Conservation (phyloP, 768 basidiomycete genomes). For the Leccinum broughii region DNA sequence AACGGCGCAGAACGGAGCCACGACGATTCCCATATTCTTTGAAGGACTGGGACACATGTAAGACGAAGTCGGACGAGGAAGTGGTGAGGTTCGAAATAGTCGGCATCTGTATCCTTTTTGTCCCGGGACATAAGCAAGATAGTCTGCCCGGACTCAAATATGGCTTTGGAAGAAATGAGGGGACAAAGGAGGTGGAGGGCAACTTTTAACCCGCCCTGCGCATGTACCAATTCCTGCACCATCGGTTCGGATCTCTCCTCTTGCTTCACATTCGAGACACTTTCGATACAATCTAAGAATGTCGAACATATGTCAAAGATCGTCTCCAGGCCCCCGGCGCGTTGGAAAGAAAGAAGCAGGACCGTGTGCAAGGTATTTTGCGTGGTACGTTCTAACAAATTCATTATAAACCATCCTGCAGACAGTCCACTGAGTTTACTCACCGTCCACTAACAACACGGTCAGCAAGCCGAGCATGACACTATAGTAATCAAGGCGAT, state of each 20-base stretch:
- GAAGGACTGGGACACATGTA: constrained; percentile 64
- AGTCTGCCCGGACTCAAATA: constrained; percentile 88
- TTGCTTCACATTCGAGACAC: constrained; percentile 45
- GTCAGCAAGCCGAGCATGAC: constrained; percentile 54
- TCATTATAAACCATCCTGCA: constrained; percentile 1
- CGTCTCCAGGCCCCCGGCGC: constrained; percentile 67
- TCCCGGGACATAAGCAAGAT: constrained; percentile 67
- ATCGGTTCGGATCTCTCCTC: constrained; percentile 59
- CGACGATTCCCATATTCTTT: constrained; percentile 73
- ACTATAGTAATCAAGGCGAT: constrained; percentile 51
- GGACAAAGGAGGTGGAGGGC: constrained; percentile 74
- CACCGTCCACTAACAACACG: constrained; percentile 60
- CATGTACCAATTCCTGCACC: constrained; percentile 69
- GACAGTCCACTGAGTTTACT: constrained; percentile 4
- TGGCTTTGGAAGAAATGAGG: constrained; percentile 73
- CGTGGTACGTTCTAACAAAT: constrained; percentile 64
- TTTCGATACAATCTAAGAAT: constrained; percentile 60
- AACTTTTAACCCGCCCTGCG: constrained; percentile 80
- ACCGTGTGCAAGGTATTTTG: constrained; percentile 80
- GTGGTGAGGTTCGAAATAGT: constrained; percentile 83
- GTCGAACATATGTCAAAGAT: constrained; percentile 57
- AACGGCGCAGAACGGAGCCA: constrained; percentile 83
- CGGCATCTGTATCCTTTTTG: constrained; percentile 73
- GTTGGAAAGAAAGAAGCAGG: constrained; percentile 72
- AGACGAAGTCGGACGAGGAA: constrained; percentile 83